Conservation (phyloP, 2,329 filamentous ascomycete species). For the Pseudogymnoascus sp. region DNA sequence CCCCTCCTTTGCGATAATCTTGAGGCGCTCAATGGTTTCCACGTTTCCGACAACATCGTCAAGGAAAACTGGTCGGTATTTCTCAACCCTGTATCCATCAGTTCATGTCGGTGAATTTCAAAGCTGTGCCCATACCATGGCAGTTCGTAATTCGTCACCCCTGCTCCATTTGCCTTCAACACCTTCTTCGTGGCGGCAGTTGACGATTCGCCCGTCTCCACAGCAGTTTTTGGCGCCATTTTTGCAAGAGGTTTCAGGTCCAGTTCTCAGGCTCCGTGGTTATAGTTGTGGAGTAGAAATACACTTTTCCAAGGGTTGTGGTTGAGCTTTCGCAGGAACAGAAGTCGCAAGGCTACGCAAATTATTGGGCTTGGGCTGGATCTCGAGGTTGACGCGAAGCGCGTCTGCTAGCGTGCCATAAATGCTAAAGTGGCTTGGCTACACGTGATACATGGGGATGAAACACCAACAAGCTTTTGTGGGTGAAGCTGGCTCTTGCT, state of each 20-base stretch:
- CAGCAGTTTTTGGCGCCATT: conserved; percentile 11
- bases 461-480: neutral
- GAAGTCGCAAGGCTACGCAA: neutral
- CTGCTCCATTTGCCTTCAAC: conserved; percentile 43
- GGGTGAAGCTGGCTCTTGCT: neutral
- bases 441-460: neutral
- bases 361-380: conserved; percentile 5
- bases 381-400: conserved; percentile 10
- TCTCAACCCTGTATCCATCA: conserved; percentile 70
- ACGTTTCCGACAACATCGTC: conserved; percentile 97
- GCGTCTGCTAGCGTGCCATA: conserved; percentile 9
- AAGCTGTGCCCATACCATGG: conserved; percentile 53
- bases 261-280: neutral
- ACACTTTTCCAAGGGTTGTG: neutral
- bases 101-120: conserved; percentile 19
- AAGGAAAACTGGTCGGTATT: conserved; percentile 89
- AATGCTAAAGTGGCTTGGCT: conserved; percentile 4
- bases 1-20: conserved; percentile 96
- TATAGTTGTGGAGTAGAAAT: neutral
- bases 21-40: conserved; percentile 92
- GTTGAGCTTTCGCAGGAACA: neutral
- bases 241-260: neutral
- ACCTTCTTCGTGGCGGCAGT: conserved; percentile 51
- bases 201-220: conserved; percentile 50
- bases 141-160: conserved; percentile 59